Conservation (phyloP, 306 rosid genomes). For the Vigna nakashimae region DNA sequence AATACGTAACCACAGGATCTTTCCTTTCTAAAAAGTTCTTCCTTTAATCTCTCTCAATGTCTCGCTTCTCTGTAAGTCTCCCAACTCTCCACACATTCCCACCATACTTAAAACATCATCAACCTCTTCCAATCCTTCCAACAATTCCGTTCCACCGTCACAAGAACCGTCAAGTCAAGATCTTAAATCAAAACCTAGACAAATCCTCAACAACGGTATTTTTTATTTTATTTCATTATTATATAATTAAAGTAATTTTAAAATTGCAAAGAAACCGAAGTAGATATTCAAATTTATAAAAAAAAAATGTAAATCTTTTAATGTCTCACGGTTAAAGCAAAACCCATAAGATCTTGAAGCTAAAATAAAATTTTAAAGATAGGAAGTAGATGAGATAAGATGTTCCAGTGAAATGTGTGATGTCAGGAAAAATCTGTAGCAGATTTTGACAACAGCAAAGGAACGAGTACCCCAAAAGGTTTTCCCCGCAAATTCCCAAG, state of each 20-base stretch:
- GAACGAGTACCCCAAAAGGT: constrained; percentile 43
- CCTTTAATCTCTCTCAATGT: constrained; percentile 49
- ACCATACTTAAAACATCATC: constrained; percentile 51
- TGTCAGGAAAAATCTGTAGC: constrained; percentile 56
- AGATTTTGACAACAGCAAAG: constrained; percentile 50
- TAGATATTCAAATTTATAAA: too few relatives aligned
- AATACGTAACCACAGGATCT: constrained; percentile 3
- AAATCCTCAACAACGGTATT: constrained; percentile 60
- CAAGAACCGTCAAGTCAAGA: constrained; percentile 43
- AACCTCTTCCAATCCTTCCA: constrained; percentile 30
- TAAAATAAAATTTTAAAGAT: too few relatives aligned
- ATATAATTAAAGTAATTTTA: too few relatives aligned
- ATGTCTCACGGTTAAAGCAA: too few relatives aligned
- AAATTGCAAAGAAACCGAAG: too few relatives aligned
- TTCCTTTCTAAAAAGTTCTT: background rate
- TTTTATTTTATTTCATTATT: too few relatives aligned
- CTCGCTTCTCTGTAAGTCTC: constrained; percentile 40
- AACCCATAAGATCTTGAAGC: too few relatives aligned
- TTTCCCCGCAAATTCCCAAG: constrained; percentile 55
- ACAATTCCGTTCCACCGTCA: constrained; percentile 36
- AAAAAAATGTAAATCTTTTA: too few relatives aligned
- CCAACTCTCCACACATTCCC: constrained; percentile 55
- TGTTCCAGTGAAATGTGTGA: background rate
- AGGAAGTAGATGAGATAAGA: too few relatives aligned
- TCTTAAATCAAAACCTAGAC: constrained; percentile 50